phyloP scores from a whole-genome alignment of 179 eudicot species.

The Gypsophila paniculata region DNA sequence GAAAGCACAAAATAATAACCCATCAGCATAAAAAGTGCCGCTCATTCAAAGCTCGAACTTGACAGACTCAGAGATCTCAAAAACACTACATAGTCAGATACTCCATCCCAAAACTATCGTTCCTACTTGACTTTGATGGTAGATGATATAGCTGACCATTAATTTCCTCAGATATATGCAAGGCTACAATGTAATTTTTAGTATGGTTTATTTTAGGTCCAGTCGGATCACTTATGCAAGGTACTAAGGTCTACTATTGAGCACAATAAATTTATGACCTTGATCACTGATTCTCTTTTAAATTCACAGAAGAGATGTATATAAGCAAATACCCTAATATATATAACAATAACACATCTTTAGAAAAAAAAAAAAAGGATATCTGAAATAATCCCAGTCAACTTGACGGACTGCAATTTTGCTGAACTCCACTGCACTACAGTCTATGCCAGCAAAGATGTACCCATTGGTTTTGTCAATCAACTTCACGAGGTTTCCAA shows the following conservation, averaged over 20 bases:
- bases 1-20: conserved; percentile 16
- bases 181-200: no score
- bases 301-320: background rate
- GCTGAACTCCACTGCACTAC: conserved; percentile 82
- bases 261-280: no score
- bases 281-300: background rate
- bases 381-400: conserved; percentile 94
- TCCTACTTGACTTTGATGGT: background rate
- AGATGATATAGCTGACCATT: no score
- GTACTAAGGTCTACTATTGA: no score
- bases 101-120: background rate
- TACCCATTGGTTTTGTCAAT: conserved; percentile 92
- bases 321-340: background rate
- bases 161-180: background rate
- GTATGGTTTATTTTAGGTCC: no score
- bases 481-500: conserved; percentile 75
- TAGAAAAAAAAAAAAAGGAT: conserved; percentile 79
- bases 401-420: conserved; percentile 75
- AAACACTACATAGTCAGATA: background rate
- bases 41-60: background rate
- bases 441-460: conserved; percentile 78
- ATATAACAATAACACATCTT: background rate
- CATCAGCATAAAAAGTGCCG: background rate
- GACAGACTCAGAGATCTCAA: background rate
- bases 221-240: no score